Base-by-base conservation (phyloP, 768 basidiomycete species). In the Botryobasidium botryosum region DNA sequence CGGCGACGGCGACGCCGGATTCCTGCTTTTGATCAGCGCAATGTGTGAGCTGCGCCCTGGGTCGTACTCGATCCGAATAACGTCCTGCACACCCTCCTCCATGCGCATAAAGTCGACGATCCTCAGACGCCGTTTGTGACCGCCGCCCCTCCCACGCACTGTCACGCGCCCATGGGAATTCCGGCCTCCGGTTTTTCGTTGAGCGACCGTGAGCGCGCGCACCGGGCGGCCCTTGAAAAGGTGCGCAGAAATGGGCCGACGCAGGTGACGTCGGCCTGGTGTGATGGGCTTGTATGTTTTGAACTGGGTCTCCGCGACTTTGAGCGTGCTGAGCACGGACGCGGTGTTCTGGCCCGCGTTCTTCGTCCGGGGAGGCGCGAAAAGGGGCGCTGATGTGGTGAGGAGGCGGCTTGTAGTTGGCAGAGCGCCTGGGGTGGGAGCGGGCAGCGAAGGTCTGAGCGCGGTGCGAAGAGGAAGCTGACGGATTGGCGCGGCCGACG, bases 21-120 rank as follows among this genome's bases (percentile, higher is more conserved):
- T 58, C 3, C 77, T 67, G 56, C 74, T 78, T 57, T 69, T 69
- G 56, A 96, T 57, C 48, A 99, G 71, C 2, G 94, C 92, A 56
- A 99, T 92, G 59, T 99, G 94, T 5, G 85, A 87, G 28, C 79
- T 83, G 35, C 94, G 71, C 3, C 83, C 83, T 0, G 94, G 94
- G 65, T 97, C 94, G 56, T 92, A 99, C 64, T 97, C 94, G 52
- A 99, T 85, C 38, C 94, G 73, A 3, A 91, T 71, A 36, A 97
- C 88, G 52, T 91, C 84, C 55, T 85, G 83, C 28, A 78, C 64
- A 6, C 92, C 92, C 1, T 74, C 67, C 48, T 78, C 76, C n/a
- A 64, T 62, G 44, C 94, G 72, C 59, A 67, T 63, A 56, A 92
- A 97, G 61, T 99, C 94, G 44, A 99, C 63, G 31, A 75, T 68